Evolutionary conservation across 2,329 filamentous ascomycete species (phyloP), one percentile per base, ranked within the genome.

Genomic region (Botryotinia convoluta): DNA sequence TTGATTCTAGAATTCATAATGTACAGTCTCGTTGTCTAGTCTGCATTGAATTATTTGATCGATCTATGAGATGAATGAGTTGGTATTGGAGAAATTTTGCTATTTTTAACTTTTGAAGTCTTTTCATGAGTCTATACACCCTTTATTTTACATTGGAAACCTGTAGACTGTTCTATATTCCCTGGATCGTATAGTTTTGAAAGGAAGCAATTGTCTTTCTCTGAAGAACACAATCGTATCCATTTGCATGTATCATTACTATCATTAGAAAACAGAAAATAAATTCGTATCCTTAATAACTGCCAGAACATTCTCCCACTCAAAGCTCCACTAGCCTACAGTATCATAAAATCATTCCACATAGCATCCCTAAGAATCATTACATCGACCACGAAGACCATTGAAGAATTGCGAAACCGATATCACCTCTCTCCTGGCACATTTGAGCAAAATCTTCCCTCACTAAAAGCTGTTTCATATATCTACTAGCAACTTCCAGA

Each of bases 391-490:
- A 35, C 16, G 26, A 62, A 18, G 14, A 12, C 29, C 35, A 51
- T 18, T 42, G 26, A 74, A 64, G 26, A 68, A 76, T 68, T 37
- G 73, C 62, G 7, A 69, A 69, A 18, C 72, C 63, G 18, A 73
- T 63, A 61, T 75, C 71, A 2, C 74, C 74, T 45, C 69, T 59
- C 35, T 74, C 62, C 48, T 72, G 26, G n/a, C 70, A 74, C 48
- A 75, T 44, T 26, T 61, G n/a, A 12, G 61, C 51, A 18, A 76
- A 75, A 12, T 76, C 74, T 37, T 32, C 45, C 18, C 69, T 37
- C 1, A 68, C 32, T 5, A 76, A 18, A 32, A 75, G 67, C 26
- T 69, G 61, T 26, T 42, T 42, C 29, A 39, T 29, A 45, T 75
- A 45, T 5, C 29, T 65, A 18, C 61, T 64, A 18, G 72, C 74